These are phyloP conservation scores for Raffaelea ambrosiae DNA, from an alignment of 2,329 filamentous ascomycete species.

Conservation along the genomic window DNA sequence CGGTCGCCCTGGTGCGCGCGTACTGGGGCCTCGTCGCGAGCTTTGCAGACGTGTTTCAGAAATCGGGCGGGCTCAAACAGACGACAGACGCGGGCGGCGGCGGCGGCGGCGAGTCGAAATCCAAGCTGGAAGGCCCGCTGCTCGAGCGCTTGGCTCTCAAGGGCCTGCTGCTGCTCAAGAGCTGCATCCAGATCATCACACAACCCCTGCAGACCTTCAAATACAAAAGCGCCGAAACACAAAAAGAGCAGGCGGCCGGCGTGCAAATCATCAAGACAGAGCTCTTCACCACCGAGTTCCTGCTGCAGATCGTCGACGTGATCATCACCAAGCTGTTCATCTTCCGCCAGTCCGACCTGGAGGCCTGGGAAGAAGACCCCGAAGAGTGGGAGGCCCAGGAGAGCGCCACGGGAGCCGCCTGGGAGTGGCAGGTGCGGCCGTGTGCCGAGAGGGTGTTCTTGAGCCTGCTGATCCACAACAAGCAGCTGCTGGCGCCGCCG, in stretches of 20 bases:
- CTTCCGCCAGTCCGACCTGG: slow-evolving; percentile 75
- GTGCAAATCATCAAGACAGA: slow-evolving; percentile 61
- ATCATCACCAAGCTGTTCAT: slow-evolving; percentile 84
- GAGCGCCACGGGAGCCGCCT: slow-evolving; percentile 74
- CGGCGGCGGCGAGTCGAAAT: slow-evolving; percentile 25
- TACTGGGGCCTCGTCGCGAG: slow-evolving; percentile 80
- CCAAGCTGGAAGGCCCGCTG: slow-evolving; percentile 52
- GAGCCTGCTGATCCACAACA: slow-evolving; percentile 84
- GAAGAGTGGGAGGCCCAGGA: slow-evolving; percentile 93
- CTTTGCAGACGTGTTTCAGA: slow-evolving; percentile 66
- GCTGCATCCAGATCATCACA: slow-evolving; percentile 79
- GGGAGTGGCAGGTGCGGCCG: slow-evolving; percentile 85
- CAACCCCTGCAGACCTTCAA: slow-evolving; percentile 75
- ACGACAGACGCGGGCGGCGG: slow-evolving; percentile 28
- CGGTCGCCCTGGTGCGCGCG: slow-evolving; percentile 64
- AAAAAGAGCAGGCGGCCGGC: slow-evolving; percentile 66
- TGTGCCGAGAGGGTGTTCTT: slow-evolving; percentile 92
- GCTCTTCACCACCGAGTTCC: slow-evolving; percentile 67
- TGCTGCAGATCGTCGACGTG: slow-evolving; percentile 72
- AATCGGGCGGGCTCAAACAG: slow-evolving; percentile 44
- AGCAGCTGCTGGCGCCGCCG: slow-evolving; percentile 68
- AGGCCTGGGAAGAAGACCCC: slow-evolving; percentile 88
- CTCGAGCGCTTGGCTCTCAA: slow-evolving; percentile 75
- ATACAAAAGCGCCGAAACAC: slow-evolving; percentile 65
- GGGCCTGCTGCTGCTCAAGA: slow-evolving; percentile 71